These are phyloP conservation scores for Boletus sp. DNA, from an alignment of 768 basidiomycete genomes.

Conservation along the genomic window DNA sequence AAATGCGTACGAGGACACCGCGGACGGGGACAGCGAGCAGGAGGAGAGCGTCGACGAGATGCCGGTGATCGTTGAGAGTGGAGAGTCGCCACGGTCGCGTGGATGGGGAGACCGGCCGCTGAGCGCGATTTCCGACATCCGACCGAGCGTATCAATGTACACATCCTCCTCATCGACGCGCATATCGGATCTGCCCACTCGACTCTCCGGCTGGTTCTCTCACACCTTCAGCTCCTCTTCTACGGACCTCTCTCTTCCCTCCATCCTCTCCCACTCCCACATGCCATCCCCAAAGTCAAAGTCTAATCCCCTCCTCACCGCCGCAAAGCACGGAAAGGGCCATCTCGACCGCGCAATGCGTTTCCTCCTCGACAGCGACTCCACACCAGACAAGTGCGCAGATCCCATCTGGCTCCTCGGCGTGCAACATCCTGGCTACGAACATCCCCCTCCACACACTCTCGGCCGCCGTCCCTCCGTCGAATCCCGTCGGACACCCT, in stretches of 20 bases:
- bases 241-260: constrained; percentile 67
- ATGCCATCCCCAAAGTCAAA: constrained; percentile 44
- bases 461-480: constrained; percentile 39
- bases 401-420: constrained; percentile 92
- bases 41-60: constrained; percentile 40
- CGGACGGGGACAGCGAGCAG: constrained; percentile 32
- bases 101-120: constrained; percentile 57
- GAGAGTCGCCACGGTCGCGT: constrained; percentile 50
- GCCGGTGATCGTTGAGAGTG: constrained; percentile 68
- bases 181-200: constrained; percentile 68
- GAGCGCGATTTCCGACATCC: constrained; percentile 43
- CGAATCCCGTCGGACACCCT: constrained; percentile 42
- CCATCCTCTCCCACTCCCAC: constrained; percentile 51
- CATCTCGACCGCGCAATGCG: constrained; percentile 82
- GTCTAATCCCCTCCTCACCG: constrained; percentile 55
- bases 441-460: constrained; percentile 35
- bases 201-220: constrained; percentile 79
- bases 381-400: constrained; percentile 74
- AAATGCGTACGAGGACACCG: constrained; percentile 22
- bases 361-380: constrained; percentile 89
- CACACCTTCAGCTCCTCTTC: constrained; percentile 74
- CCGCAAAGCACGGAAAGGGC: constrained; percentile 71
- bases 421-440: constrained; percentile 75
- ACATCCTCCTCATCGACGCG: constrained; percentile 46
- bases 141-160: constrained; percentile 46